These are phyloP conservation scores for Solanum sejunctum DNA, from an alignment of 257 asterid species.

Conservation along the genomic window DNA sequence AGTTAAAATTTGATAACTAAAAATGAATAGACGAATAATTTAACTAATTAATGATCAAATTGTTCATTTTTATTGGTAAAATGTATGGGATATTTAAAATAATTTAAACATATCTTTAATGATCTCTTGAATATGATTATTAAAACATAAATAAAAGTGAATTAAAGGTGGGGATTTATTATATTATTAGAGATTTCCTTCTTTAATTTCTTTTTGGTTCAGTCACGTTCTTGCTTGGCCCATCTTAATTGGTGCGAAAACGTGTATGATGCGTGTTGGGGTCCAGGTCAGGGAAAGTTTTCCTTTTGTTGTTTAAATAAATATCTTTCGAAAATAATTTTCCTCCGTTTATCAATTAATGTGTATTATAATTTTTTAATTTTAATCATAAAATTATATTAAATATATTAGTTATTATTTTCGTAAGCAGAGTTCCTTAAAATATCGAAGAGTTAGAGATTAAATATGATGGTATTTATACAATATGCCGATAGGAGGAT, in stretches of 20 bases:
- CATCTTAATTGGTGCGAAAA: not conserved
- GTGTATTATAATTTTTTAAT: no score
- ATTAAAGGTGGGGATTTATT: not conserved
- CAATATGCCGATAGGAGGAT: no score
- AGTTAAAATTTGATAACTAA: no score
- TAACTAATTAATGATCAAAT: not conserved
- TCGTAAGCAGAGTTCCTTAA: no score
- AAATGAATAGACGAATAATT: no score
- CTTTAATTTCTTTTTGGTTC: not conserved
- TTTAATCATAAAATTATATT: no score
- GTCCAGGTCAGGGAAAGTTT: not conserved
- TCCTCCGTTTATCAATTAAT: no score
- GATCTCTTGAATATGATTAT: not conserved
- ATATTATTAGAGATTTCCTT: not conserved
- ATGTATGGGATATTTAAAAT: not conserved
- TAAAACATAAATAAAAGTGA: not conserved
- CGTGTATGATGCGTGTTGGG: not conserved
- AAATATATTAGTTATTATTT: no score
- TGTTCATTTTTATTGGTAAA: not conserved
- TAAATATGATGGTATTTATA: no score
- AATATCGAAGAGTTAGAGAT: no score
- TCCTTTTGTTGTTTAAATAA: no score
- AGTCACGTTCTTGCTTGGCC: not conserved
- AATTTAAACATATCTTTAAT: not conserved
- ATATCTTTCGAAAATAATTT: not conserved